A percentile compares a stretch with the other conserved stretches of the same genome.
phyloP scores from a whole-genome alignment of 768 basidiomycete species.

The Boletus rex-veris region DNA sequence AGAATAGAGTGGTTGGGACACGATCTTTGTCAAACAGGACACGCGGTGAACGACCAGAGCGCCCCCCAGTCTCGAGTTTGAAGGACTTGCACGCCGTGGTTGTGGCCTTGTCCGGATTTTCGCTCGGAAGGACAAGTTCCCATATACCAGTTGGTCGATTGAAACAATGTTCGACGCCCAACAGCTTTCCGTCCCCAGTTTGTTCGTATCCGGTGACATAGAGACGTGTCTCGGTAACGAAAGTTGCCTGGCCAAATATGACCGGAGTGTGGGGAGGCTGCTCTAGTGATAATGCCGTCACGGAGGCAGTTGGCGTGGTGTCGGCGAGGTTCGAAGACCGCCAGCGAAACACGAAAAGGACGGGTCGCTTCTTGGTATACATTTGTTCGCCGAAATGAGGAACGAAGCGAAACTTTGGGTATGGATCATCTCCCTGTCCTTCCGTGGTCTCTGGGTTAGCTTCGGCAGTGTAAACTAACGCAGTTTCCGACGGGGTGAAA shows the following conservation, averaged over 20 bases:
- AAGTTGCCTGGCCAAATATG: slow-evolving; percentile 55
- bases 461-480: slow-evolving; percentile 62
- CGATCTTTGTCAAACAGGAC: slow-evolving; percentile 30
- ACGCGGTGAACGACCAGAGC: slow-evolving; percentile 61
- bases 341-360: slow-evolving; percentile 55
- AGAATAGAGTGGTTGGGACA: slow-evolving; percentile 37
- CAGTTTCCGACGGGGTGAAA: slow-evolving; percentile 52
- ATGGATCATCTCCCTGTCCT: slow-evolving; percentile 24
- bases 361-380: slow-evolving; percentile 48
- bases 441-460: slow-evolving; percentile 30
- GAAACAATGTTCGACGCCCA: slow-evolving; percentile 58
- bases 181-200: slow-evolving; percentile 50
- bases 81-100: slow-evolving; percentile 18
- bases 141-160: slow-evolving; percentile 61
- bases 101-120: slow-evolving; percentile 2
- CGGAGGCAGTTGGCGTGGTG: slow-evolving; percentile 3
- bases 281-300: slow-evolving; percentile 11
- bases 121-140: slow-evolving; percentile 37
- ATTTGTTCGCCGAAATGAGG: slow-evolving; percentile 66
- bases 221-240: slow-evolving; percentile 41
- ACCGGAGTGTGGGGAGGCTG: slow-evolving; percentile 20
- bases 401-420: slow-evolving; percentile 48
- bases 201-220: slow-evolving; percentile 63
- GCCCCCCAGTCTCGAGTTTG: slow-evolving; percentile 38
- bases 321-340: slow-evolving; percentile 11